Base-by-base conservation (phyloP, 2,329 filamentous ascomycete genomes). In the Aspergillus awamori region DNA sequence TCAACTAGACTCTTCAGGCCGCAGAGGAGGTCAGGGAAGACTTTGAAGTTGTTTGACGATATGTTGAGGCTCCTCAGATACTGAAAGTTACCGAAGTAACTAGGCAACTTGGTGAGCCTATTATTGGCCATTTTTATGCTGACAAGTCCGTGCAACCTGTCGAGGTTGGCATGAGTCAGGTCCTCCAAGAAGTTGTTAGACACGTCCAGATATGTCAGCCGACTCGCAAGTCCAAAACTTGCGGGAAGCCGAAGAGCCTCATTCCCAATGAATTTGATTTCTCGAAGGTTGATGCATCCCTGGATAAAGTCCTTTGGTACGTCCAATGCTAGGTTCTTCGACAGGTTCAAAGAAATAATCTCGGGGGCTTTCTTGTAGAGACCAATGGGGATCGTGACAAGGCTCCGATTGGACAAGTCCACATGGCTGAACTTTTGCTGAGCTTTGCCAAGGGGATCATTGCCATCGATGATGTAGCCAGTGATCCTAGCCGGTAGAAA, bases 281-380 rank as follows among this genome's bases (percentile, higher is more conserved):
- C 95, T 54, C 94, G 88, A 20, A 99, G 81, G 71, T 94, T 93
- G 68, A 89, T 88, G 78, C 95, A 99, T 28, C 92, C 91, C 74
- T 96, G 92, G 58, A 99, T 93, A 73, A 99, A 99, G 76, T 99
- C 95, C 72, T 93, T 92, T 0, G 95, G 95, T 13, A 99, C 88
- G 69, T 97, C 92, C 28, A 99, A 83, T 0, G 93, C 95, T 48
- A 98, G 80, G 69, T 99, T 99, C 39, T 92, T 87, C 1, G 95
- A 98, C 8, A 99, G 82, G 72, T 99, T 98, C 41, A 99, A 84
- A 0, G 93, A 96, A 58, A 96, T 94, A 68, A 99, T 98, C 72
- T 99, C 95, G 10, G 87, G 84, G 0, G 94, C 91, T 74, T 93
- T 96, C 63, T 92, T 91, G 77, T 98, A 98, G 10, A 99, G 86